A percentile compares a stretch with the other conserved stretches of the same genome.
phyloP scores from a whole-genome alignment of 1,284 basidiomycete species.

The Pseudozyma thailandica region DNA sequence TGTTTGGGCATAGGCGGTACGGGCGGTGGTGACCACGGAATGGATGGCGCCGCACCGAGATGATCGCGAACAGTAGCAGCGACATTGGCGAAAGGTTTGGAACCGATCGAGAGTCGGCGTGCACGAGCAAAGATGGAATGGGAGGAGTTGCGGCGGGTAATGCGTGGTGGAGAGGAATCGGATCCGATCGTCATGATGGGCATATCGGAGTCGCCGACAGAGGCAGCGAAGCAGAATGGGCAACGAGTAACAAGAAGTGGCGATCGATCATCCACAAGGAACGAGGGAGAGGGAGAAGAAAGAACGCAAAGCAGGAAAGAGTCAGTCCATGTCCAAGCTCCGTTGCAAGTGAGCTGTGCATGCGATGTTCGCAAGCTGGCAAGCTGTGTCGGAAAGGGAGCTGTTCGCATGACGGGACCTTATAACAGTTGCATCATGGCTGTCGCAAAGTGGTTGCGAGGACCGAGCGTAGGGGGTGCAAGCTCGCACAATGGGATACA shows the following conservation, averaged over 20 bases:
- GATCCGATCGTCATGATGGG: slow-evolving; percentile 7
- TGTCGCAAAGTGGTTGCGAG: no score
- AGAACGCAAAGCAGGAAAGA: not conserved
- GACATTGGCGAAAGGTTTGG: slow-evolving; percentile 9
- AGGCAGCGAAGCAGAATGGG: not conserved
- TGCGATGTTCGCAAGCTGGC: no score
- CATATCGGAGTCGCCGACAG: not conserved
- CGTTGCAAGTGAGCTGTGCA: no score
- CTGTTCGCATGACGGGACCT: no score
- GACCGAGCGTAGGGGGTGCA: no score
- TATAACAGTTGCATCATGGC: no score
- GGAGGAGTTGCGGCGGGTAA: slow-evolving; percentile 16
- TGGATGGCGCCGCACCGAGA: not conserved
- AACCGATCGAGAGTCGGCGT: slow-evolving; percentile 26
- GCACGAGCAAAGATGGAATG: slow-evolving; percentile 18
- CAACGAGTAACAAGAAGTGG: not conserved
- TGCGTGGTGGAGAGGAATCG: not conserved
- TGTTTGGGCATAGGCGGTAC: slow-evolving; percentile 14
- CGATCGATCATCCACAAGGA: no score
- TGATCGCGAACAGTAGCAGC: slow-evolving; percentile 4
- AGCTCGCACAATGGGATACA: no score
- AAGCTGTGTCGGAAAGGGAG: no score
- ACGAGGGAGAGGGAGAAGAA: not conserved
- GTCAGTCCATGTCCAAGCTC: slow-evolving; percentile 2
- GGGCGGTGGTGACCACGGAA: slow-evolving; percentile 13